phyloP scores from a whole-genome alignment of 176 grass and related monocot genomes.

The Paspalum notatum region DNA sequence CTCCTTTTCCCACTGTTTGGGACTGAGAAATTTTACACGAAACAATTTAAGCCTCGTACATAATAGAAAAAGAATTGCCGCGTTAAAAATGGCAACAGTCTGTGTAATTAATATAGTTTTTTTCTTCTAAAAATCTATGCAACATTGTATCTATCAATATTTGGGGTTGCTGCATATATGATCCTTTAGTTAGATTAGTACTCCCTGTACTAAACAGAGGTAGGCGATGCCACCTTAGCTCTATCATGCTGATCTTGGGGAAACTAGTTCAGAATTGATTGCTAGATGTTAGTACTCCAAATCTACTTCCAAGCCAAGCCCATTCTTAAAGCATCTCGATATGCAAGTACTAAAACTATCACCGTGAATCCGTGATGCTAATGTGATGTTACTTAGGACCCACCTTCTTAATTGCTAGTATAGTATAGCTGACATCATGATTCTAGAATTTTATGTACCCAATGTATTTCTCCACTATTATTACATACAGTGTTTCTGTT shows the following conservation, averaged over 20 bases:
- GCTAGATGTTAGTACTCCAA: not conserved
- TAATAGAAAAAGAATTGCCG: not conserved
- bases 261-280: constrained; percentile 1
- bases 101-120: not conserved
- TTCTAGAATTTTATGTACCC: not conserved
- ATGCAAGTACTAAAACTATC: constrained; percentile 28
- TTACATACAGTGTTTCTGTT: not conserved
- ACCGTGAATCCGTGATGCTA: constrained; percentile 14
- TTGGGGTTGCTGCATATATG: not conserved
- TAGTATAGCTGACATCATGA: constrained; percentile 13
- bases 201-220: not conserved
- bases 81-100: not conserved
- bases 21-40: not conserved
- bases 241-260: not conserved
- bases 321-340: constrained; percentile 36
- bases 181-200: not conserved
- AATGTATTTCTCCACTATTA: not conserved
- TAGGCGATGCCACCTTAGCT: not conserved
- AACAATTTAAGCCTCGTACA: not conserved
- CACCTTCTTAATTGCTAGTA: constrained; percentile 10
- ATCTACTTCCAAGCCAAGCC: constrained; percentile 11
- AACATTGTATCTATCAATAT: not conserved
- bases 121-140: not conserved
- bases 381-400: constrained; percentile 40
- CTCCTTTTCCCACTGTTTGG: not conserved